Conservation (phyloP, 2,329 filamentous ascomycete genomes). For the Pestalotiopsis sp. region DNA sequence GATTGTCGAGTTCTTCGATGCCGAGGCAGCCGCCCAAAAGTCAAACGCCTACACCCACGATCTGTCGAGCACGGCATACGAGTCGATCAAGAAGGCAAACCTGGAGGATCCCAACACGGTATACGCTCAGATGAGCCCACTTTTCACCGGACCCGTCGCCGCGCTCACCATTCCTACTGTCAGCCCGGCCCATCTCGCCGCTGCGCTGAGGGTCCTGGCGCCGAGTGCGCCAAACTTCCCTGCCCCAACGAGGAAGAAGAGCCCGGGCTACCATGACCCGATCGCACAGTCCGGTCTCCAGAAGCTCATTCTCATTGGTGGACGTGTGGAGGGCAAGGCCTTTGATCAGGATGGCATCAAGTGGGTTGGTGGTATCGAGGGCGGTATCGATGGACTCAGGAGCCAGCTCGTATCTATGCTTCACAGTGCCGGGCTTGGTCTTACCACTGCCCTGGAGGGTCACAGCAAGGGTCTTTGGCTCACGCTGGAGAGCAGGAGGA, state of each 20-base stretch:
- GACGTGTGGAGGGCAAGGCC: conserved; percentile 81
- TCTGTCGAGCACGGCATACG: conserved; percentile 55
- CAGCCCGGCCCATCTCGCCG: conserved; percentile 81
- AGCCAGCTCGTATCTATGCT: conserved; percentile 81
- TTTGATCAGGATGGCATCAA: conserved; percentile 74
- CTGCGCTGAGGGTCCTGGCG: conserved; percentile 76
- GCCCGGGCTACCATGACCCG: conserved; percentile 80
- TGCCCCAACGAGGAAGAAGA: conserved; percentile 74
- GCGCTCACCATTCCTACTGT: conserved; percentile 80
- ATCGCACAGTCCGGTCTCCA: conserved; percentile 79
- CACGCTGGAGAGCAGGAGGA: conserved; percentile 80
- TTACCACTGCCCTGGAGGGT: conserved; percentile 80
- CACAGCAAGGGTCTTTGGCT: conserved; percentile 83
- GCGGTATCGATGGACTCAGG: conserved; percentile 78
- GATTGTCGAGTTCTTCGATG: conserved; percentile 81
- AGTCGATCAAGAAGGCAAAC: conserved; percentile 42
- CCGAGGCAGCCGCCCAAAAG: conserved; percentile 39
- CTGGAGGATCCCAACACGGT: conserved; percentile 37
- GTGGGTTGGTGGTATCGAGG: conserved; percentile 74
- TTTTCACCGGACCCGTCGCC: conserved; percentile 82
- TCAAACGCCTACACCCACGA: conserved; percentile 52
- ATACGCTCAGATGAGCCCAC: conserved; percentile 67
- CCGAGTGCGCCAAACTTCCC: conserved; percentile 75
- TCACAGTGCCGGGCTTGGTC: conserved; percentile 75
- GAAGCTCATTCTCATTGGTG: conserved; percentile 86